Evolutionary conservation across 129 eudicot species (phyloP).

Genomic region (Kitagawia praeruptora): DNA sequence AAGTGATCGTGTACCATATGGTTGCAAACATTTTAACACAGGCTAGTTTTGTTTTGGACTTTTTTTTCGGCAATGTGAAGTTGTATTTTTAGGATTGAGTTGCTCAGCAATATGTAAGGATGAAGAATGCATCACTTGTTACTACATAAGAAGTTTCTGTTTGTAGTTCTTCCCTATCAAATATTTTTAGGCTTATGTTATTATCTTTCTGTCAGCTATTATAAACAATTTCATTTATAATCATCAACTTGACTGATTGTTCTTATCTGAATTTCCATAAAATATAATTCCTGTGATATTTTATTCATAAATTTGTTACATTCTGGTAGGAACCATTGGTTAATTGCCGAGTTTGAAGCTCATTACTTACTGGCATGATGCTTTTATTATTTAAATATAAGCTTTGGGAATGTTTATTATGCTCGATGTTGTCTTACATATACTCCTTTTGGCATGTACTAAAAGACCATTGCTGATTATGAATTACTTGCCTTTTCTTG

Average conservation of each 20-base stretch:
- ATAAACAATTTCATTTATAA: background rate
- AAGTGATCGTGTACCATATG: background rate
- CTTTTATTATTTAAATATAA: background rate
- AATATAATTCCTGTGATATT: background rate
- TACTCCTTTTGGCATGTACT: background rate
- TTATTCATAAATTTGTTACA: background rate
- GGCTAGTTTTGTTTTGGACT: background rate
- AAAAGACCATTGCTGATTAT: background rate
- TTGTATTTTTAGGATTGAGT: background rate
- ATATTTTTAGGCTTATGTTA: background rate
- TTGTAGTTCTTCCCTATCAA: background rate
- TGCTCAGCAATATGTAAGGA: background rate
- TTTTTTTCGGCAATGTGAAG: background rate
- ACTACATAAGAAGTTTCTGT: background rate
- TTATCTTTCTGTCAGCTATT: background rate
- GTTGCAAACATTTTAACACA: background rate
- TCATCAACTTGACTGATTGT: background rate
- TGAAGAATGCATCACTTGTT: background rate
- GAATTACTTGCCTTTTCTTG: background rate
- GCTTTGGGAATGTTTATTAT: background rate
- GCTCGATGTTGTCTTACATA: background rate
- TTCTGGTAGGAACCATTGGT: background rate
- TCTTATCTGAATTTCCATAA: background rate
- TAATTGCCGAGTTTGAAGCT: background rate
- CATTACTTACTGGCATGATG: slow-evolving; percentile 4